These are phyloP conservation scores for Corynespora cassiicola DNA, from an alignment of 2,329 filamentous ascomycete genomes.

Conservation along the genomic window DNA sequence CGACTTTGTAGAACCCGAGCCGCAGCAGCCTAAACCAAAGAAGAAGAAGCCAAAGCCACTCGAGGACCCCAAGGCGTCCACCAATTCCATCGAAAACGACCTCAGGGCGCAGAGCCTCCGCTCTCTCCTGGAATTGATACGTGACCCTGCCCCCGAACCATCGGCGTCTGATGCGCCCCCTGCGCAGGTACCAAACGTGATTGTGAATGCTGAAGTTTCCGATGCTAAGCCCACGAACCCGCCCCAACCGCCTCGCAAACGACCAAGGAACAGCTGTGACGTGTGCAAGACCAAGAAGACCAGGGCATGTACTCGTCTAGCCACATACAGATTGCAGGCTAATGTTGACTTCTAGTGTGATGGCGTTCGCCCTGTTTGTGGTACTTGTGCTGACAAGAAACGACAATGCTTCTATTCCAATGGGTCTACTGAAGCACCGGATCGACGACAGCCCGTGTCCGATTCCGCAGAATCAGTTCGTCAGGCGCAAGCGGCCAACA, in stretches of 20 bases:
- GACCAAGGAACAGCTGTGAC: slow-evolving; percentile 42
- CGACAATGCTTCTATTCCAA: slow-evolving; percentile 41
- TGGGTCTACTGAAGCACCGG: too few species aligned
- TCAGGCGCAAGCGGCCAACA: slow-evolving; percentile 23
- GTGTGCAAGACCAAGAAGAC: slow-evolving; percentile 45
- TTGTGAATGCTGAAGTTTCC: slow-evolving; percentile 3
- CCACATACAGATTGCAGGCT: neutral
- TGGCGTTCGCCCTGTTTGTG: slow-evolving; percentile 38
- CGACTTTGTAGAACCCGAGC: slow-evolving; percentile 21
- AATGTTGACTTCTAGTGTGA: slow-evolving; percentile 39
- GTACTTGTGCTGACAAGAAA: slow-evolving; percentile 43
- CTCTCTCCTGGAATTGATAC: slow-evolving; percentile 45
- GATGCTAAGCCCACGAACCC: neutral
- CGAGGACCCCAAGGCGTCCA: slow-evolving; percentile 31
- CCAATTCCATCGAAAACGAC: slow-evolving; percentile 47
- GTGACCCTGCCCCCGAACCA: slow-evolving; percentile 19
- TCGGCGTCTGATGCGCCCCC: slow-evolving; percentile 21
- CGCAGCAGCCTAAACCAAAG: slow-evolving; percentile 18
- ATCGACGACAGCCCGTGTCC: slow-evolving; percentile 20
- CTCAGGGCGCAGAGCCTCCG: slow-evolving; percentile 44
- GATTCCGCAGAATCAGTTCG: slow-evolving; percentile 18
- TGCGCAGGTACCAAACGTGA: slow-evolving; percentile 10
- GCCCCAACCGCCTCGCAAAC: slow-evolving; percentile 19
- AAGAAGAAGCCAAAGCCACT: slow-evolving; percentile 30
- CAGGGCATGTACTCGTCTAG: slow-evolving; percentile 30